Base-by-base conservation (phyloP, 139 green algal species). In the Gonium pectorale region DNA sequence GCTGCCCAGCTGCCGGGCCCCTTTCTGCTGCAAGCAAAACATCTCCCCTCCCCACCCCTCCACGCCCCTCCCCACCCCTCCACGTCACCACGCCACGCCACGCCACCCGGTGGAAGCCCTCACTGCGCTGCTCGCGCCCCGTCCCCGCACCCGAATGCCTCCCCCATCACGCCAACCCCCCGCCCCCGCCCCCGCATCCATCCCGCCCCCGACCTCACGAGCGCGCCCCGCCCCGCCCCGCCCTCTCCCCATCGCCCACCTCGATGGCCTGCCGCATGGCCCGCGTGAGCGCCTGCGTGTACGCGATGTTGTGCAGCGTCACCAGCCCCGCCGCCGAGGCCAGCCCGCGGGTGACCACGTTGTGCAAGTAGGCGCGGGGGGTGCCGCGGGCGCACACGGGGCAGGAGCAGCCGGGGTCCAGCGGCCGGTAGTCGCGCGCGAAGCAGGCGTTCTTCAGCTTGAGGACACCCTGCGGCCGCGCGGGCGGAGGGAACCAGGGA, bases 231-330 rank as follows among this genome's bases (percentile, higher is more conserved):
- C 33, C 33, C 26, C 17, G 19, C 33, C n/a, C 17, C 46, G n/a
- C 71, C 24, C 72, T 37, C 0, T 31, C 26, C 27, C 38, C 37
- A 5, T 27, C 11, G 8, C 74, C 26, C 75, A 82, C 75, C 75
- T 82, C 74, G 11, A 90, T 90, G 38, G 86, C 89, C 21, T n/a
- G 37, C 11, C 86, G 67, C 37, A 90, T 86, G 44, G 31, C 41
- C 9, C 83, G 72, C 13, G 89, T 90, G n/a, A 90, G 86, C 49
- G n/a, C 46, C 91, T 95, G 93, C 86, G 93, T 98, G 94, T 98
- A 98, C 0, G 93, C 90, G 9, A 98, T 91, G 90, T 99, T 99
- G 93, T 99, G 96, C 67, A 94, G 93, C 5, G 92, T 93, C 31
- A 99, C 86, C 43, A 99, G 91, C 51, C 92, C 91, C 27, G 92